These are phyloP conservation scores for Tubosaeta brunneosetosa DNA, from an alignment of 768 basidiomycete species.

Conservation along the genomic window DNA sequence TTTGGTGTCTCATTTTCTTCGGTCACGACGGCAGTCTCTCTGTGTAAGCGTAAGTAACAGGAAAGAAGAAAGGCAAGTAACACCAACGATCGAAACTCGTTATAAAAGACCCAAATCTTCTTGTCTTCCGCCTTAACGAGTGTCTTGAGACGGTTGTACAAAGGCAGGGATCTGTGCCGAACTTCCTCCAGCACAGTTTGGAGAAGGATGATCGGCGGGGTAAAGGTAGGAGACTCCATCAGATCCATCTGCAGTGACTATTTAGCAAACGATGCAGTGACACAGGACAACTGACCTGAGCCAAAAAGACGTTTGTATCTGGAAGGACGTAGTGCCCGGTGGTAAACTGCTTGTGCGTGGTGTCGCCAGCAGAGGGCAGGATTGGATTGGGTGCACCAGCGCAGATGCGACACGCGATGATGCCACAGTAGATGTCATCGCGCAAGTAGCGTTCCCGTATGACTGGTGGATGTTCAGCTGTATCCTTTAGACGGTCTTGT, in stretches of 20 bases:
- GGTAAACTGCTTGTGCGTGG: conserved; percentile 50
- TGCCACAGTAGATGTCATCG: conserved; percentile 86
- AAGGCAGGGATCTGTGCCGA: conserved; percentile 84
- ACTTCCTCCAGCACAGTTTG: conserved; percentile 98
- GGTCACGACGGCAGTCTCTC: conserved; percentile 75
- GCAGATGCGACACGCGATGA: conserved; percentile 67
- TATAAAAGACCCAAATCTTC: conserved; percentile 79
- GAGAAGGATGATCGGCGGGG: conserved; percentile 78
- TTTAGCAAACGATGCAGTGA: background rate
- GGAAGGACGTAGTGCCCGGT: conserved; percentile 80
- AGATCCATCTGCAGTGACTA: conserved; percentile 76
- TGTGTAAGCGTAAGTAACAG: conserved; percentile 24
- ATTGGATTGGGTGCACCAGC: conserved; percentile 33
- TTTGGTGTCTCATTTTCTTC: conserved; percentile 83
- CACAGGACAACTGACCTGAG: conserved; percentile 48
- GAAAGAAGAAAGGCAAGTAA: background rate
- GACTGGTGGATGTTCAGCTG: conserved; percentile 43
- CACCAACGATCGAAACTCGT: conserved; percentile 77
- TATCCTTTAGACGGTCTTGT: background rate
- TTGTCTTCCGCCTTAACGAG: conserved; percentile 84
- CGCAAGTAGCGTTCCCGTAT: conserved; percentile 91
- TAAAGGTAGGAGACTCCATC: conserved; percentile 72
- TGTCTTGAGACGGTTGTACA: conserved; percentile 88
- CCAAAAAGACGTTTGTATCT: conserved; percentile 92
- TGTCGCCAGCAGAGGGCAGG: conserved; percentile 59